Evolutionary conservation across 2,329 filamentous ascomycete genomes (phyloP), one percentile per base, ranked within the genome.

Genomic region (Microsporum audouinii): DNA sequence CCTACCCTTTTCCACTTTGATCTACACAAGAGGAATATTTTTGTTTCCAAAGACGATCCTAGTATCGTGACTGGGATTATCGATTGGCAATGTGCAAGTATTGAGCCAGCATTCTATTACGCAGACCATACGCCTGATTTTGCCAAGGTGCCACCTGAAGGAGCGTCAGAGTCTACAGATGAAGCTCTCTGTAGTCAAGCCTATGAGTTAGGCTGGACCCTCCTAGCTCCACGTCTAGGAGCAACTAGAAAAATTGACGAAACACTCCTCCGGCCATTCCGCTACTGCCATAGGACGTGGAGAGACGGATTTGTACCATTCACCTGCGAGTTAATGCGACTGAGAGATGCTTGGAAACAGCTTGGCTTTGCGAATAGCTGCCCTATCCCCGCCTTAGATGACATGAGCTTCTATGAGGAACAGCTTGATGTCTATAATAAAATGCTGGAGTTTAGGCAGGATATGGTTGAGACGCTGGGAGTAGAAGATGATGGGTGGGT

Each of bases 11-110:
- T 74, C 57, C 74, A 78, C 61, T 70, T 71, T 10, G 74, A 78
- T 65, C 62, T 77, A 47, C 69, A 77, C 63, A 73, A 71, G 67
- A 67, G 72, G 62, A 78, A 77, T 64, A 74, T 78, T 29, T 77
- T 76, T 62, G 71, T 78, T 51, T 74, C 71, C 5, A 67, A 72
- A 56, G 68, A 73, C 6, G 68, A 77, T 59, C 72, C 75, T 10
- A 70, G 70, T 36, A 59, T 64, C 4, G 61, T 68, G 8, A 61
- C 62, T 1, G 67, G 62, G 0, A 65, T 66, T 4, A 63, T 71
- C 14, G 69, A 71, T 61, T 70, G 68, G 69, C 68, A 72, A 51
- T 71, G 66, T 47, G 62, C 64, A 2, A 65, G 67, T 61, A 60
- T 61, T 56, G 63, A 64, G 6, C 67, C 67, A 34, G 55, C 43